phyloP scores from a whole-genome alignment of 1,284 basidiomycete genomes.

The Trametes pubescens region DNA sequence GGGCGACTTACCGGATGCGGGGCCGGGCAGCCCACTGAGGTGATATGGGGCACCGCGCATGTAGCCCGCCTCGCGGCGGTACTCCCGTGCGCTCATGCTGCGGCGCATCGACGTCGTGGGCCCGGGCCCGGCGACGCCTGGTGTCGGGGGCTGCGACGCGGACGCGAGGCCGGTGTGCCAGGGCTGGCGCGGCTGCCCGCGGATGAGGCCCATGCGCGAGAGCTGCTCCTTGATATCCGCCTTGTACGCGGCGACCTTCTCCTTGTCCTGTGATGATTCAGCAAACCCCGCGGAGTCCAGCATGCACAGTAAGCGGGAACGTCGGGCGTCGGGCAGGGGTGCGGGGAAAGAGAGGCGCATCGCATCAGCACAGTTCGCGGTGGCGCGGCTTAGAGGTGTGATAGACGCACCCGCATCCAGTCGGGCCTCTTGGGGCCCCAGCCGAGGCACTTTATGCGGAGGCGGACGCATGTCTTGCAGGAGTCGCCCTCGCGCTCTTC shows the following conservation, averaged over 20 bases:
- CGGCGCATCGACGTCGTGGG: constrained; percentile 37
- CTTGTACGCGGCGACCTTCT: constrained; percentile 81
- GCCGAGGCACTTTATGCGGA: constrained; percentile 79
- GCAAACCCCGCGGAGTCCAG: constrained; percentile 9
- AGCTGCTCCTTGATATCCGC: constrained; percentile 84
- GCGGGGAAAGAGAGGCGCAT: constrained; percentile 18
- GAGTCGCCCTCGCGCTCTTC: constrained; percentile 80
- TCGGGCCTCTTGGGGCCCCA: constrained; percentile 83
- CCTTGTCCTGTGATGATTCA: constrained; percentile 67
- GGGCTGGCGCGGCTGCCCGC: constrained; percentile 70
- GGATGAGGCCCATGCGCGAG: constrained; percentile 77
- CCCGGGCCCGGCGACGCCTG: constrained; percentile 40
- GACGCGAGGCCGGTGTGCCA: constrained; percentile 29
- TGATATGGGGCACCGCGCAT: constrained; percentile 27
- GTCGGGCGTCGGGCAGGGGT: constrained; percentile 3
- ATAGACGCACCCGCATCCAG: constrained; percentile 78
- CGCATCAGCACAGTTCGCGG: constrained; percentile 23
- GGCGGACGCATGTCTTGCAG: constrained; percentile 78
- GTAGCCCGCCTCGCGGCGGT: constrained; percentile 28
- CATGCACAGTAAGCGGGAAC: constrained; percentile 20
- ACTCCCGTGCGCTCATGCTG: constrained; percentile 33
- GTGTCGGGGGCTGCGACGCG: constrained; percentile 28
- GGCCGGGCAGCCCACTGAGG: constrained; percentile 22
- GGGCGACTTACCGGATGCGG: constrained; percentile 29
- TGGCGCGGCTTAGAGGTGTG: constrained; percentile 28